phyloP scores from a whole-genome alignment of 345 rosid species.

The Cochlearia excelsa region DNA sequence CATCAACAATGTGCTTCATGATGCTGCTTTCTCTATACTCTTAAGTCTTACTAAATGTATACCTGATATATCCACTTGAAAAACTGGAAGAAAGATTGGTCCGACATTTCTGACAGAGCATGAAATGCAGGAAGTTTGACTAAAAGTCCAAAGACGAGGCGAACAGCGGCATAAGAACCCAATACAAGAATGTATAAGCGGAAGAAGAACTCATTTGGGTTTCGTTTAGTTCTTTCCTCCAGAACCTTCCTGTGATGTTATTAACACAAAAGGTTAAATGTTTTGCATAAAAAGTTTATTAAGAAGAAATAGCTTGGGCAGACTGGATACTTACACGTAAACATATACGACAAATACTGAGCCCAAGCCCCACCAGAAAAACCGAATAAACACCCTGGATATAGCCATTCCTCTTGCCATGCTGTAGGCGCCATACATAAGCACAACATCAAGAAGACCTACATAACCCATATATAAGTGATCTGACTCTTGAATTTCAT shows the following conservation, averaged over 20 bases:
- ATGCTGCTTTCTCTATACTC: constrained; percentile 11
- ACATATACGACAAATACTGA: constrained; percentile 69
- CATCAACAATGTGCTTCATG: constrained; percentile 17
- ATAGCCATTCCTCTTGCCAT: constrained; percentile 97
- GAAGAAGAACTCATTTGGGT: constrained; percentile 65
- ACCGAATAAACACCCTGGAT: constrained; percentile 81
- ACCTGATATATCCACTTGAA: constrained; percentile 99
- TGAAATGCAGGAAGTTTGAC: constrained; percentile 85
- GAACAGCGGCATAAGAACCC: constrained; percentile 83
- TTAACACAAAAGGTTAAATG: constrained; percentile 22
- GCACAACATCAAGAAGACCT: constrained; percentile 88
- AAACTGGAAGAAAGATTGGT: constrained; percentile 94
- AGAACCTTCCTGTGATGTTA: constrained; percentile 67
- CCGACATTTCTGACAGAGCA: constrained; percentile 75
- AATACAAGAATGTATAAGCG: constrained; percentile 80
- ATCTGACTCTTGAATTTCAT: constrained; percentile 17
- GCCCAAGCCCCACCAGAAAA: constrained; percentile 77
- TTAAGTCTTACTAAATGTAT: constrained; percentile 26
- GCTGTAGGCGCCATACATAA: constrained; percentile 90
- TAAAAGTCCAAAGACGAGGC: constrained; percentile 59
- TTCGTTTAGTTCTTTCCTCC: constrained; percentile 57
- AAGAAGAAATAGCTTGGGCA: constrained; percentile 10
- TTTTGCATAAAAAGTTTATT: constrained; percentile 15
- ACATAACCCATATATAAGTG: constrained; percentile 27
- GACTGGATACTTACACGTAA: constrained; percentile 62